phyloP scores from a whole-genome alignment of 2,329 filamentous ascomycete species.

The Colletotrichum tropicale region DNA sequence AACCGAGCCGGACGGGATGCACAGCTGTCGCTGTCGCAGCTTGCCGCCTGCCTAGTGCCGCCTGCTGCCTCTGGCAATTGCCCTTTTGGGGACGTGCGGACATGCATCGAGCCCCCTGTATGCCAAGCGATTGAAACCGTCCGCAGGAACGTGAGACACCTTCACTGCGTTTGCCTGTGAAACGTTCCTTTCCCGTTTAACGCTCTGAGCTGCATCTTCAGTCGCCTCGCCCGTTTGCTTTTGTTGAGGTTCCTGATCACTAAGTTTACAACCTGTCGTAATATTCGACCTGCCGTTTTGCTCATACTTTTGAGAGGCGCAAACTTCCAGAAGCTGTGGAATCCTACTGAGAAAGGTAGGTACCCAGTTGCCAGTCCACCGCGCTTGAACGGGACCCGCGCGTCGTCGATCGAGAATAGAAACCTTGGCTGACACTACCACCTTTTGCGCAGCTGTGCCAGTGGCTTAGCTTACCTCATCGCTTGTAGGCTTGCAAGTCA shows the following conservation, averaged over 20 bases:
- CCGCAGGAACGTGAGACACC: constrained; percentile 17
- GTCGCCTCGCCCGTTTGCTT: not conserved
- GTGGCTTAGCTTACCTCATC: constrained; percentile 21
- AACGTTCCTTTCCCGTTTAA: not conserved
- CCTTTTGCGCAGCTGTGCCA: not conserved
- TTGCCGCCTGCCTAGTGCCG: not conserved
- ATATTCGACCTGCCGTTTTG: not conserved
- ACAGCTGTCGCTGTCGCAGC: not conserved
- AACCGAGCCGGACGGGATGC: not conserved
- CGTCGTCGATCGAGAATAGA: not conserved
- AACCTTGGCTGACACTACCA: not conserved
- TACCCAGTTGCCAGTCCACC: not conserved
- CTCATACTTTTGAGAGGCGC: not conserved
- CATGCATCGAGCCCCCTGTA: constrained; percentile 9
- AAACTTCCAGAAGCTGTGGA: not conserved
- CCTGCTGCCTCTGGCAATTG: not conserved
- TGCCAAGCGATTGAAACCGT: constrained; percentile 16
- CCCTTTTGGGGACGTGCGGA: not conserved
- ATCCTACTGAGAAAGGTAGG: not conserved
- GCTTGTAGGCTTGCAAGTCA: not conserved
- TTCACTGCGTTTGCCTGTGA: not conserved
- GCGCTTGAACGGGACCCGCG: not conserved
- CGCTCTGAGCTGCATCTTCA: not conserved
- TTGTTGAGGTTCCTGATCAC: not conserved
- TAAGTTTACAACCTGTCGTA: not conserved